Conservation (phyloP, 805 yeast species). For the Monosporozyma unispora region DNA sequence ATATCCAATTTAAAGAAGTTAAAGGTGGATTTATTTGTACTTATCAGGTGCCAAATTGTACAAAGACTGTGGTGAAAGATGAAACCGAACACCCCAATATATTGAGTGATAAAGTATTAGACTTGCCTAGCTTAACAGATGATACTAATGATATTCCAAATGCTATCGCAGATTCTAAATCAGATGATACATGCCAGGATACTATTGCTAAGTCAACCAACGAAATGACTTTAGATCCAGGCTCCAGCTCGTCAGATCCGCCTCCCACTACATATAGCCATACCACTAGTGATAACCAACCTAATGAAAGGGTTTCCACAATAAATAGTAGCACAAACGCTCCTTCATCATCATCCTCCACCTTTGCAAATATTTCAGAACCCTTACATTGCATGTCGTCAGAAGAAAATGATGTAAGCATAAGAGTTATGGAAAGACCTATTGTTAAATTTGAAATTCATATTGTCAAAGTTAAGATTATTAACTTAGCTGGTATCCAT, state of each 20-base stretch:
- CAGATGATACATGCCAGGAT: neutral
- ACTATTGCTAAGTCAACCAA: neutral
- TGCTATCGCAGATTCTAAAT: neutral
- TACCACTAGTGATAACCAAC: neutral
- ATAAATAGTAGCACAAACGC: neutral
- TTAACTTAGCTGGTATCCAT: conserved; percentile 87
- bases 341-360: neutral
- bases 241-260: neutral
- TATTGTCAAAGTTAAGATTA: conserved; percentile 84
- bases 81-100: neutral
- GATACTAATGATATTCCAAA: neutral
- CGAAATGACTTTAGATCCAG: neutral
- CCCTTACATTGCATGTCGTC: neutral
- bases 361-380: neutral
- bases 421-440: conserved; percentile 20
- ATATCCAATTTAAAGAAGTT: conserved; percentile 79
- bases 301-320: neutral
- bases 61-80: neutral
- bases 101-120: neutral
- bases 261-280: neutral
- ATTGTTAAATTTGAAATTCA: conserved; percentile 87
- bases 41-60: conserved; percentile 1
- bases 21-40: conserved; percentile 88
- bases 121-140: neutral
- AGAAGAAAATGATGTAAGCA: neutral